A percentile compares a stretch with the other conserved stretches of the same genome.
Evolutionary conservation across 192 early-diverging fungal genomes (phyloP).

Genomic region (Backusella morwellensis): DNA sequence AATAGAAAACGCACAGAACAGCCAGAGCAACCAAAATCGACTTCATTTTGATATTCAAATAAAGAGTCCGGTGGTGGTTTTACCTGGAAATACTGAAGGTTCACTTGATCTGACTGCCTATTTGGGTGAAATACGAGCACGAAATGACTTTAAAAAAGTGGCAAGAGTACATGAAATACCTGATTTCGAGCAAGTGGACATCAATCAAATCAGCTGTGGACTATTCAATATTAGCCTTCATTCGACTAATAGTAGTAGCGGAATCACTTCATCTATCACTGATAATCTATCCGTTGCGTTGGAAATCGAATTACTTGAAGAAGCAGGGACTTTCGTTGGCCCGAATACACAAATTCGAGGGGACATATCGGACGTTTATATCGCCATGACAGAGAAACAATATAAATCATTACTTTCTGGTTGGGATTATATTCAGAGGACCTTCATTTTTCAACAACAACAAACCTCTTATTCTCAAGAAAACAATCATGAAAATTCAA

Average conservation of each 20-base stretch:
- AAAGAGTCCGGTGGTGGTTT: conserved; percentile 72
- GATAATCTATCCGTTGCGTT: conserved; percentile 68
- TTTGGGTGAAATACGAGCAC: conserved; percentile 72
- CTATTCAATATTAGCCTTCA: conserved; percentile 51
- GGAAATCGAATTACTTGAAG: conserved; percentile 41
- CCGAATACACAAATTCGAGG: conserved; percentile 14
- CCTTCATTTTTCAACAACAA: conserved; percentile 4
- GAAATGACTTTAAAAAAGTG: conserved; percentile 54
- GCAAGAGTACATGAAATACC: background rate
- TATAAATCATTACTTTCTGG: conserved; percentile 9
- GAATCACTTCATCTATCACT: conserved; percentile 50
- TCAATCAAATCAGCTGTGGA: conserved; percentile 59
- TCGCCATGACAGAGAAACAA: conserved; percentile 18
- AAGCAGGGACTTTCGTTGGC: conserved; percentile 16
- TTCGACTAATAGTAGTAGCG: conserved; percentile 17
- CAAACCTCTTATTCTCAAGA: background rate
- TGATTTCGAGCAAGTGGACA: conserved; percentile 32
- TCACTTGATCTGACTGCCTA: conserved; percentile 54
- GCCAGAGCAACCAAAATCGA: conserved; percentile 60
- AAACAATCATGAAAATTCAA: background rate
- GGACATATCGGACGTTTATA: conserved; percentile 11
- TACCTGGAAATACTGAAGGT: conserved; percentile 49
- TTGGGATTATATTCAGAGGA: conserved; percentile 1
- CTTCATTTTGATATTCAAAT: conserved; percentile 74
- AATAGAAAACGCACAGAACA: conserved; percentile 55